phyloP scores from a whole-genome alignment of 176 grass and related monocot species.

The Zea mays region DNA sequence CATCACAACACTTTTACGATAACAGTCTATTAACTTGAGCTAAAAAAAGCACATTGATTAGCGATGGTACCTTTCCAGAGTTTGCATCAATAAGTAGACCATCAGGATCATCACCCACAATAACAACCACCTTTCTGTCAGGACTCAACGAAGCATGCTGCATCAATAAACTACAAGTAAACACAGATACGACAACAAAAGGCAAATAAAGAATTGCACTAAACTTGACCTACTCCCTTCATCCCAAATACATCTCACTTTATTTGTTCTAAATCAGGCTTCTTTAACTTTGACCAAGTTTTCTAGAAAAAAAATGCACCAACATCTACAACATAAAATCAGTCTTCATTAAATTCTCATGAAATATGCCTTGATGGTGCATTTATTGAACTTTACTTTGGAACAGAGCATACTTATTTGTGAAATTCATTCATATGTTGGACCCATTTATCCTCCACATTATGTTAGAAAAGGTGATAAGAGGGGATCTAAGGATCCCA shows the following conservation, averaged over 20 bases:
- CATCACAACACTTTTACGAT: constrained; percentile 25
- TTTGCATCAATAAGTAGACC: constrained; percentile 82
- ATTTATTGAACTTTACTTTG: not conserved
- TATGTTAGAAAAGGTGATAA: constrained; percentile 1
- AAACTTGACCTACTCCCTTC: not conserved
- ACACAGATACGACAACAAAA: not conserved
- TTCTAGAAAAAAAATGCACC: not conserved
- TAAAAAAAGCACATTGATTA: constrained; percentile 17
- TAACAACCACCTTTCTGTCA: constrained; percentile 74
- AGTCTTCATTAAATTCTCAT: not conserved
- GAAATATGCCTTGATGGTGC: not conserved
- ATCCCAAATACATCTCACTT: not conserved
- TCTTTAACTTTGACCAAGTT: not conserved
- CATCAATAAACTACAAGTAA: constrained; percentile 43
- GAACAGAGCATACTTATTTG: not conserved
- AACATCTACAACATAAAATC: not conserved
- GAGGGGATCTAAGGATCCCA: not conserved
- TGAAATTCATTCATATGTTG: not conserved
- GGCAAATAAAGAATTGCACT: not conserved
- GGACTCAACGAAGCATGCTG: constrained; percentile 97
- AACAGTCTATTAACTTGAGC: constrained; percentile 6
- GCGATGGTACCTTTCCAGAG: constrained; percentile 81
- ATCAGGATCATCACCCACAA: constrained; percentile 84
- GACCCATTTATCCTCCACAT: not conserved
- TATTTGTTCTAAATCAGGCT: not conserved